A percentile compares a stretch with the other conserved stretches of the same genome.
Conservation (phyloP, 768 basidiomycete genomes). For the Dictyophora rubrovolvata region DNA sequence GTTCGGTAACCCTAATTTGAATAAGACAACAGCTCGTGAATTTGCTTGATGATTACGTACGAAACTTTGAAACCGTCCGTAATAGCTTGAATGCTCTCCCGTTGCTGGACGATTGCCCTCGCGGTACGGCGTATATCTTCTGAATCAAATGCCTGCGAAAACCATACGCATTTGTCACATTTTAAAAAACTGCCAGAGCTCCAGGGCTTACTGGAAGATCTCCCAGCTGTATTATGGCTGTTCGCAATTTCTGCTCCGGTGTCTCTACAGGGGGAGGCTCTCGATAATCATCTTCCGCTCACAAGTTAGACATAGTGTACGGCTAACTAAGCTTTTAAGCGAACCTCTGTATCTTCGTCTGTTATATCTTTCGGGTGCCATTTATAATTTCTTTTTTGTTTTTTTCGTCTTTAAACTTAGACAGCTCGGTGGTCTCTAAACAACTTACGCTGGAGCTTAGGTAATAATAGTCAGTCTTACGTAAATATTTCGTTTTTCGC, state of each 20-base stretch:
- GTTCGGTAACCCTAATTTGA: slow-evolving; percentile 64
- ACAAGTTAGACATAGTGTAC: not conserved
- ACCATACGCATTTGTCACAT: not conserved
- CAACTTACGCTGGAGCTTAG: not conserved
- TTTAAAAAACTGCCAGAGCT: not conserved
- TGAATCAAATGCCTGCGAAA: slow-evolving; percentile 41
- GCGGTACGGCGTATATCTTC: slow-evolving; percentile 64
- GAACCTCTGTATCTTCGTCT: slow-evolving; percentile 6
- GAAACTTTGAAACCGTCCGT: slow-evolving; percentile 69
- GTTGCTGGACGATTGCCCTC: slow-evolving; percentile 48
- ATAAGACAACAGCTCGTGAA: slow-evolving; percentile 1
- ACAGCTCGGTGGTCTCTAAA: not conserved
- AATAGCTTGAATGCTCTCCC: slow-evolving; percentile 49
- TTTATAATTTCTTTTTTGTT: not conserved
- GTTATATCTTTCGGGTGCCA: slow-evolving; percentile 10
- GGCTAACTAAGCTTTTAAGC: not conserved
- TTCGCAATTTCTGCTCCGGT: slow-evolving; percentile 62
- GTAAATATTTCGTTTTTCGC: not conserved
- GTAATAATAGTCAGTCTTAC: not conserved
- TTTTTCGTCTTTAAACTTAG: not conserved
- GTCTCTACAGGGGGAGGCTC: slow-evolving; percentile 44
- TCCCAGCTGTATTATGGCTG: slow-evolving; percentile 59
- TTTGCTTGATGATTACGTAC: slow-evolving; percentile 27
- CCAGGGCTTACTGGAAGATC: slow-evolving; percentile 56
- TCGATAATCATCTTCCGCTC: slow-evolving; percentile 19